These are phyloP conservation scores for Trametes cinnabarina DNA, from an alignment of 768 basidiomycete genomes.

Conservation along the genomic window DNA sequence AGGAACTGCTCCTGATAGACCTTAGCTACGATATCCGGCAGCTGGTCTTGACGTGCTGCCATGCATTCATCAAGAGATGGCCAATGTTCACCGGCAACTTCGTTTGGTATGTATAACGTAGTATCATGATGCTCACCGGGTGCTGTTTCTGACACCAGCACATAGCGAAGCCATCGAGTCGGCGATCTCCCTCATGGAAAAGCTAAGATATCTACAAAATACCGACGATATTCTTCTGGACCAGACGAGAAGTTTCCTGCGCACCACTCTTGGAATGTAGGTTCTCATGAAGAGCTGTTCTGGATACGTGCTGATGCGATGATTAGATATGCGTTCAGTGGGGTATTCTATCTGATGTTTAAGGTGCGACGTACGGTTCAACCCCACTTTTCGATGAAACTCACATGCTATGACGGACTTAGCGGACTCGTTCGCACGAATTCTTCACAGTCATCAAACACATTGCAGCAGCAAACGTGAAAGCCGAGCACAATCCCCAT, in stretches of 20 bases:
- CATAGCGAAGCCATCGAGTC: slow-evolving; percentile 54
- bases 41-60: slow-evolving; percentile 56
- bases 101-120: slow-evolving; percentile 56
- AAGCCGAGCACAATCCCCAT: slow-evolving; percentile 25
- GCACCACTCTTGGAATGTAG: slow-evolving; percentile 48
- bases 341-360: slow-evolving; percentile 55
- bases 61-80: slow-evolving; percentile 63
- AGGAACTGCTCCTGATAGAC: slow-evolving; percentile 51
- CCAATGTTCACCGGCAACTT: slow-evolving; percentile 50
- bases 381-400: neutral
- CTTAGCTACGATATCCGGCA: slow-evolving; percentile 68
- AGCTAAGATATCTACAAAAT: slow-evolving; percentile 41
- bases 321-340: slow-evolving; percentile 53
- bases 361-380: slow-evolving; percentile 41
- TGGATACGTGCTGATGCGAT: neutral
- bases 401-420: neutral
- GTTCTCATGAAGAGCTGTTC: slow-evolving; percentile 14
- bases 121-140: neutral
- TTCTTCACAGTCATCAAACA: slow-evolving; percentile 56
- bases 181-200: slow-evolving; percentile 45
- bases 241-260: slow-evolving; percentile 57
- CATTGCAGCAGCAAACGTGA: slow-evolving; percentile 39
- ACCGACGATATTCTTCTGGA: slow-evolving; percentile 57
- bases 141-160: neutral
- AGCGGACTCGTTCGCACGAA: slow-evolving; percentile 47